Conservation (phyloP, 2,329 filamentous ascomycete species). For the Alternaria rosae region DNA sequence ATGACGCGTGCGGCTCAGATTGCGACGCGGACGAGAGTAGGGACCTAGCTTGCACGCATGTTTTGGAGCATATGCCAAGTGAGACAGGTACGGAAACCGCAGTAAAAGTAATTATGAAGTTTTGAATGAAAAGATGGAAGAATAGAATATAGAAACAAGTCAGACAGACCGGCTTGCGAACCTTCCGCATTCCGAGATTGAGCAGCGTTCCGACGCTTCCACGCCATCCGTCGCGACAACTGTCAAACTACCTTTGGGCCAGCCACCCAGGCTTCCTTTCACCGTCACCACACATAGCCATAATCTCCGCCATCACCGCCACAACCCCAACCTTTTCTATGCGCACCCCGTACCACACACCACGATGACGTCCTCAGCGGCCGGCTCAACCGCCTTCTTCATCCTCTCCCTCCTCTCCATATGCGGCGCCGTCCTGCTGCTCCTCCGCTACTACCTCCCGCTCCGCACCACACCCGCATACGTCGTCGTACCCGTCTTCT, state of each 20-base stretch:
- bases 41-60: slow-evolving; percentile 1
- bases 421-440: slow-evolving; percentile 77
- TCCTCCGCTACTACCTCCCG: slow-evolving; percentile 89
- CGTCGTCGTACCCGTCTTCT: slow-evolving; percentile 89
- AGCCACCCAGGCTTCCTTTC: slow-evolving; percentile 1
- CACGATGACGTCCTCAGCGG: slow-evolving; percentile 64
- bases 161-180: slow-evolving; percentile 11
- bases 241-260: slow-evolving; percentile 5
- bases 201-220: slow-evolving; percentile 21
- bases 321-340: slow-evolving; percentile 16
- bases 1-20: slow-evolving; percentile 13
- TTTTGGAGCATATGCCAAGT: not conserved
- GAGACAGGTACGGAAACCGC: not conserved
- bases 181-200: slow-evolving; percentile 29
- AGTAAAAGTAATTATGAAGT: not conserved
- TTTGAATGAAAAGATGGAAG: not conserved
- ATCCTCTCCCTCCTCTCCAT: slow-evolving; percentile 75
- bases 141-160: not conserved
- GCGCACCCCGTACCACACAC: slow-evolving; percentile 18
- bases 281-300: slow-evolving; percentile 9
- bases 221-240: slow-evolving; percentile 10
- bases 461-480: slow-evolving; percentile 90
- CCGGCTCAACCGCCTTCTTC: slow-evolving; percentile 82
- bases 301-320: not conserved
- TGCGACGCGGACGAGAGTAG: slow-evolving; percentile 9